Base-by-base conservation (phyloP, 75 land plant species). In the Chamaecyparis obtusa region DNA sequence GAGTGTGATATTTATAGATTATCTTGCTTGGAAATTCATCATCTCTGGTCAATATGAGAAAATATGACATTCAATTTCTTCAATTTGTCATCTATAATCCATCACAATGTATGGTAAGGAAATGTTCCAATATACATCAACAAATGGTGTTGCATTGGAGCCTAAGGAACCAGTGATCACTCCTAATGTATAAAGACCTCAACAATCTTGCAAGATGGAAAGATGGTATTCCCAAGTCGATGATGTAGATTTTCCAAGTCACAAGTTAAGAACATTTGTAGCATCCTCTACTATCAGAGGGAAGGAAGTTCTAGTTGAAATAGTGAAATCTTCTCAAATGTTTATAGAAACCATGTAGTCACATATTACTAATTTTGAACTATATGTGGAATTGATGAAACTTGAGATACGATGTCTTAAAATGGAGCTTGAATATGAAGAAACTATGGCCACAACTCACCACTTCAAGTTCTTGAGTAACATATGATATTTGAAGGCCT, bases 371-470 rank as follows among this genome's bases (percentile, higher is more conserved):
- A 39, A 77, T 30, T 3, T 19, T 16, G 80, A 77, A 77, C 44
- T 1, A 39, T 21, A 33, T 32, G 3, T 77, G 80, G 80, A 77
- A 15, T 77, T 35, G 21, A 39, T 39, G 43, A 16, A 16, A 44
- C 19, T 77, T 77, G 80, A 77, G 80, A 77, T 77, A 19, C 37
- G 41, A 16, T 39, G 32, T 2, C 32, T 77, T 1, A 36, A 77
- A 77, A 77, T 36, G 80, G 80, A 77, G 43, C 24, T 77, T 77
- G 80, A 77, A 77, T n/a, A 77, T 21, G 10, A 44, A 77, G 44
- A 77, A 21, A 8, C 17, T 77, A 39, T 37, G 35, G 17, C n/a
- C n/a, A n/a, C n/a, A n/a, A n/a, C n/a, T n/a, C n/a, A n/a, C n/a
- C n/a, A n/a, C n/a, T n/a, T n/a, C n/a, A n/a, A n/a, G n/a, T n/a